Conservation (phyloP, 2,329 filamentous ascomycete species). For the Xylariaceae sp. region DNA sequence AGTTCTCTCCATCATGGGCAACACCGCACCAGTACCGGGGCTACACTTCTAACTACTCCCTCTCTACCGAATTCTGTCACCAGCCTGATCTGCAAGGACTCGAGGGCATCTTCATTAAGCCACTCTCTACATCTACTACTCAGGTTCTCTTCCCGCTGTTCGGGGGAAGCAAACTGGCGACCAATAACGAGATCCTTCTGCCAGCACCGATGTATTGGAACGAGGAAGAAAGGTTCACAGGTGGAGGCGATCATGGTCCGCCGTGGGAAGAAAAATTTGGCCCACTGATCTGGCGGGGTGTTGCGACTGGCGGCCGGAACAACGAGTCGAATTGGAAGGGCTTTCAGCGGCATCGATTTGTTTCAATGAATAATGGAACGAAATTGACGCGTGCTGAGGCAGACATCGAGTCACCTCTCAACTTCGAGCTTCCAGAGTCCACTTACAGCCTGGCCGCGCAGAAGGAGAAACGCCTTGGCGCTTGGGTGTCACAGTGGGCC, state of each 20-base stretch:
- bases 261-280: constrained; percentile 54
- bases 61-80: constrained; percentile 60
- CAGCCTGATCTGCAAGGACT: constrained; percentile 60
- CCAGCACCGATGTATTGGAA: constrained; percentile 67
- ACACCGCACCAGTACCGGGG: constrained; percentile 49
- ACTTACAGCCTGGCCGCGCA: constrained; percentile 45
- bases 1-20: constrained; percentile 41
- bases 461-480: constrained; percentile 37
- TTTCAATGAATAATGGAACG: constrained; percentile 67
- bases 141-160: constrained; percentile 61
- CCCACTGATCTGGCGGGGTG: constrained; percentile 59
- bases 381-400: constrained; percentile 47
- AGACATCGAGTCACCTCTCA: constrained; percentile 37
- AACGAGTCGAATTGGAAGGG: constrained; percentile 60
- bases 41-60: constrained; percentile 58
- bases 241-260: constrained; percentile 47
- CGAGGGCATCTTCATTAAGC: constrained; percentile 61
- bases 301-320: constrained; percentile 61
- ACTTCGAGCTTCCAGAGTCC: constrained; percentile 49
- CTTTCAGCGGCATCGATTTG: constrained; percentile 72
- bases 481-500: constrained; percentile 46
- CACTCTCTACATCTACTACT: constrained; percentile 52
- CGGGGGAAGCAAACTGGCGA: constrained; percentile 62
- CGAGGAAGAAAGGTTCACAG: constrained; percentile 58
- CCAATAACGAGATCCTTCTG: constrained; percentile 68